Conservation (phyloP, 768 basidiomycete species). For the Termitomyces titanicus region DNA sequence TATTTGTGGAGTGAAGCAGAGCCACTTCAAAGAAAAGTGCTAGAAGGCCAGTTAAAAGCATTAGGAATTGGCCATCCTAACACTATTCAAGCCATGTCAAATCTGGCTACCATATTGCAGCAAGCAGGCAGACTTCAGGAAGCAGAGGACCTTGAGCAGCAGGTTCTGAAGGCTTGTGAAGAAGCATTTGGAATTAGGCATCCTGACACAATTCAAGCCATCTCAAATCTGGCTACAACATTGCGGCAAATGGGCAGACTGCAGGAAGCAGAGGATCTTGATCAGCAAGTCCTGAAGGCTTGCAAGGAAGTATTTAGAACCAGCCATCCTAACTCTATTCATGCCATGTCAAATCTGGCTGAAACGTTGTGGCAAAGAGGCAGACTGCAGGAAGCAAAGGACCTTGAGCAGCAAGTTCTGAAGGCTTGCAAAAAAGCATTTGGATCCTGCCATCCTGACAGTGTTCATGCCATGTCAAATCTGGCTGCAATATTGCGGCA, state of each 20-base stretch:
- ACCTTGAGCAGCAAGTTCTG: background rate
- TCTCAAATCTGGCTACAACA: background rate
- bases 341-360: too few species aligned
- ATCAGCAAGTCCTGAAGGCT: background rate
- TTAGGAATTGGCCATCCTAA: background rate
- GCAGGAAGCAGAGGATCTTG: background rate
- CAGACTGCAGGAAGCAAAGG: background rate
- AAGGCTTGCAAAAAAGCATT: background rate
- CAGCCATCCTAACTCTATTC: too few species aligned
- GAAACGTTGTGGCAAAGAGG: too few species aligned
- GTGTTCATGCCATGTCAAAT: too few species aligned
- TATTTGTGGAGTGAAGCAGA: background rate
- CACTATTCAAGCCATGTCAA: background rate
- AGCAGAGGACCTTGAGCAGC: background rate
- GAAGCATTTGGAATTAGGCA: background rate
- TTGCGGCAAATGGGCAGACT: background rate
- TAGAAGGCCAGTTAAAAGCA: background rate
- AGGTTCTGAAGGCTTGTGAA: background rate
- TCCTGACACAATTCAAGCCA: background rate
- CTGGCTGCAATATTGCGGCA: too few species aligned
- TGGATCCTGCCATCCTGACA: background rate
- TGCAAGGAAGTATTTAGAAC: background rate
- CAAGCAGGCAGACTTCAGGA: background rate
- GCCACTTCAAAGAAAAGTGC: background rate
- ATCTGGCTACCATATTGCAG: background rate